phyloP scores from a whole-genome alignment of 352 stramenopile genomes.

The Phytophthora pseudosyringae region DNA sequence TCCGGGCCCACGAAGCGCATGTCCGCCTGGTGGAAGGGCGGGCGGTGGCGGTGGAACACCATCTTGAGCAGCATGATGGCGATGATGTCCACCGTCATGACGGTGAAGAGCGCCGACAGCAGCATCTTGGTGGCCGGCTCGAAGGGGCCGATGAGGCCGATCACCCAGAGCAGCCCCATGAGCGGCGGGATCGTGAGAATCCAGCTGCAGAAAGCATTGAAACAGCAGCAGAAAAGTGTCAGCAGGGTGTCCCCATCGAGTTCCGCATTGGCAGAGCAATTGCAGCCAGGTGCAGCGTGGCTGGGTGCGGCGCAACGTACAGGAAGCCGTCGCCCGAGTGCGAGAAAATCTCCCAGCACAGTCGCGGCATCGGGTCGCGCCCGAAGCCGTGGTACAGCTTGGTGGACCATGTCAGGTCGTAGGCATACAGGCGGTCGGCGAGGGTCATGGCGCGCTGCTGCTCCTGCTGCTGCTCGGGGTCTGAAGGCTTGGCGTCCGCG shows the following conservation, averaged over 20 bases:
- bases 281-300: not conserved
- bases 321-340: constrained; percentile 86
- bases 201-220: constrained; percentile 32
- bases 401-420: constrained; percentile 79
- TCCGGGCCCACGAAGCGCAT: constrained; percentile 81
- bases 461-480: constrained; percentile 28
- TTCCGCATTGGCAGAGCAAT: not conserved
- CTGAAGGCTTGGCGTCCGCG: constrained; percentile 19
- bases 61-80: constrained; percentile 83
- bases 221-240: not conserved
- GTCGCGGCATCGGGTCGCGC: constrained; percentile 41
- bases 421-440: constrained; percentile 63
- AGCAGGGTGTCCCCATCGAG: not conserved
- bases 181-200: constrained; percentile 50
- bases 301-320: constrained; percentile 41
- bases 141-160: constrained; percentile 41
- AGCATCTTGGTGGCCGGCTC: constrained; percentile 45
- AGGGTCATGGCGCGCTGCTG: constrained; percentile 51
- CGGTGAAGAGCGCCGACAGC: constrained; percentile 42
- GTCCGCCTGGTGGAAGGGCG: constrained; percentile 77
- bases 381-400: constrained; percentile 75
- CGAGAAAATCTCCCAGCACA: constrained; percentile 83
- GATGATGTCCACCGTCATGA: constrained; percentile 72
- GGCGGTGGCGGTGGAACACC: constrained; percentile 71
- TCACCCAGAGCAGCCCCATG: constrained; percentile 44